Conservation (phyloP, 768 basidiomycete genomes). For the Russula abietina region DNA sequence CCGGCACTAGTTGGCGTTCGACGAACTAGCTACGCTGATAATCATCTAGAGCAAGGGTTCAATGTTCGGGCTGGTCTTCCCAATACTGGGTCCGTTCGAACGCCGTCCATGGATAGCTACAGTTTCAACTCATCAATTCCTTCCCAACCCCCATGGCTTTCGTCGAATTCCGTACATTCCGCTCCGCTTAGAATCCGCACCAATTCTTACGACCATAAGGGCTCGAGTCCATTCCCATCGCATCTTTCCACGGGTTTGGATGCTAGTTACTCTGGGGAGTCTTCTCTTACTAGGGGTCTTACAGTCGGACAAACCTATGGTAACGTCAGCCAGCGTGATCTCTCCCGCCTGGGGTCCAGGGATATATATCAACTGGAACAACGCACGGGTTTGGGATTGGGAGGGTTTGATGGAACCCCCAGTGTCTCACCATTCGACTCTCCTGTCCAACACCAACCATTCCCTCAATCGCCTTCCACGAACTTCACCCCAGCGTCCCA, state of each 20-base stretch:
- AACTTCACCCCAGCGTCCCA: constrained; percentile 13
- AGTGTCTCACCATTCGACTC: constrained; percentile 19
- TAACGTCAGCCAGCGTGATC: constrained; percentile 22
- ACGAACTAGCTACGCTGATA: constrained; percentile 18
- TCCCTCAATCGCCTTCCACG: constrained; percentile 20
- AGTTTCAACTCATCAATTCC: constrained; percentile 16
- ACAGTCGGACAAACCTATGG: constrained; percentile 4
- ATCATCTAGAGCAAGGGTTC: constrained; percentile 21
- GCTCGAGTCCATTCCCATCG: constrained; percentile 15
- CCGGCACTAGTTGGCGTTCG: constrained; percentile 9
- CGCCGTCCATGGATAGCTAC: constrained; percentile 19
- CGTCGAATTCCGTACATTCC: constrained; percentile 13
- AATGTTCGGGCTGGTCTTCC: constrained; percentile 9
- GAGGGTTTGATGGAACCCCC: constrained; percentile 16
- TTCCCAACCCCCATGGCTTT: constrained; percentile 15
- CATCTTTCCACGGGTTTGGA: constrained; percentile 14
- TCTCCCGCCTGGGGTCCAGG: constrained; percentile 21
- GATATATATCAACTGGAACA: constrained; percentile 21
- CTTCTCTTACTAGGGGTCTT: constrained; percentile 15
- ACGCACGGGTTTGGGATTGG: constrained; percentile 17
- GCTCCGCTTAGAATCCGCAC: constrained; percentile 6
- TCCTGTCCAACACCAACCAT: constrained; percentile 19
- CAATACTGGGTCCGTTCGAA: constrained; percentile 11
- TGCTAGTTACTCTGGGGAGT: constrained; percentile 11
- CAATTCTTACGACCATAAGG: constrained; percentile 17